Evolutionary conservation across 163 green algal genomes (phyloP).

Genomic region (Chloromonas sp.): DNA sequence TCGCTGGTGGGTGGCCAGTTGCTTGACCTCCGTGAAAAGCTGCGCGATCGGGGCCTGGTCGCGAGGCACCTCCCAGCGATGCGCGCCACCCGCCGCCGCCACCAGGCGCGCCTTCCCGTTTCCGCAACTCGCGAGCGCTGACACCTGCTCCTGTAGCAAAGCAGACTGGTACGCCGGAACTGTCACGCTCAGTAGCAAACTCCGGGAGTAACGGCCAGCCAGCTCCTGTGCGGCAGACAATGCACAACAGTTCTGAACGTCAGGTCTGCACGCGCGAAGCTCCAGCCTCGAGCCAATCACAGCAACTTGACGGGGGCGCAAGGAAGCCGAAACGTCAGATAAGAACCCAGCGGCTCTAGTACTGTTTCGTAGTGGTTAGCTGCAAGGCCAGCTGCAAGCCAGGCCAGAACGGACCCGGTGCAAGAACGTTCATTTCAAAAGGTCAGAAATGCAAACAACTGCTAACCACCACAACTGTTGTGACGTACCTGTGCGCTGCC

Average conservation of each 20-base stretch:
- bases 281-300: background rate
- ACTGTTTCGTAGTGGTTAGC: background rate
- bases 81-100: background rate
- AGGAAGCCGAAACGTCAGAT: background rate
- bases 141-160: background rate
- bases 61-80: background rate
- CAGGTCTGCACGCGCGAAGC: background rate
- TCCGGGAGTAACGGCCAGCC: background rate
- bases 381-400: background rate
- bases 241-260: background rate
- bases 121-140: background rate
- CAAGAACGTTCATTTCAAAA: background rate
- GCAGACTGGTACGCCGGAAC: background rate
- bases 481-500: conserved; percentile 59
- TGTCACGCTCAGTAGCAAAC: background rate
- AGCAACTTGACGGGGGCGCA: background rate
- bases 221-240: background rate
- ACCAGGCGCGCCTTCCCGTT: background rate
- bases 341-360: background rate
- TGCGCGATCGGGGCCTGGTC: background rate
- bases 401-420: too few species aligned
- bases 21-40: background rate
- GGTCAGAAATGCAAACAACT: background rate
- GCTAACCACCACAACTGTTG: background rate
- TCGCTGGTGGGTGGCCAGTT: background rate